These are phyloP conservation scores for Plasmodium coatneyi DNA, from an alignment of 169 alveolate species.

Conservation along the genomic window DNA sequence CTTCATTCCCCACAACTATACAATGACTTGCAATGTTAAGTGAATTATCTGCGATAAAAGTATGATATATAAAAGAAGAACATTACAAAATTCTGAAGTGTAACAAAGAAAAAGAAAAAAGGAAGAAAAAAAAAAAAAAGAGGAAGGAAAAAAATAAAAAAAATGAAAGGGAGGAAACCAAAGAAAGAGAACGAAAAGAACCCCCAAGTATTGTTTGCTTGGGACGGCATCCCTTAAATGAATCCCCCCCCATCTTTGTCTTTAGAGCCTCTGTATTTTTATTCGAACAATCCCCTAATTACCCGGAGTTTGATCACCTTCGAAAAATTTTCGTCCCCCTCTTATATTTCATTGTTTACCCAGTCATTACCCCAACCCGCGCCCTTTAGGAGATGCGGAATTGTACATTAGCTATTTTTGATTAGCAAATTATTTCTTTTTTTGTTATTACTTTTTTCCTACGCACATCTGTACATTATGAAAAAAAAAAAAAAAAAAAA, in stretches of 20 bases:
- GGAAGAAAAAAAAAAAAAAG: not conserved
- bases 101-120: not conserved
- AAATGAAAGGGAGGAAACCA: not conserved
- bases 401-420: too few species aligned
- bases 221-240: not conserved
- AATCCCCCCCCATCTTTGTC: not conserved
- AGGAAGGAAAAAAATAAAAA: not conserved
- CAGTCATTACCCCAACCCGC: not conserved
- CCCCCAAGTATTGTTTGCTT: not conserved
- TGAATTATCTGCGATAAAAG: too few species aligned
- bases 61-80: too few species aligned
- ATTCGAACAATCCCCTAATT: not conserved
- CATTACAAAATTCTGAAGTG: too few species aligned
- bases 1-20: too few species aligned
- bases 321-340: not conserved
- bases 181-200: not conserved
- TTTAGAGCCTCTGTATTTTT: not conserved
- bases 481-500: too few species aligned
- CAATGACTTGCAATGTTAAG: too few species aligned
- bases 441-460: too few species aligned
- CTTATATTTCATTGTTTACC: not conserved
- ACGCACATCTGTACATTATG: too few species aligned
- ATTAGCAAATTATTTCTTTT: not conserved
- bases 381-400: not conserved
- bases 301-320: not conserved